Evolutionary conservation across 352 stramenopile species (phyloP).

Genomic region (Phytopythium ostracodes): DNA sequence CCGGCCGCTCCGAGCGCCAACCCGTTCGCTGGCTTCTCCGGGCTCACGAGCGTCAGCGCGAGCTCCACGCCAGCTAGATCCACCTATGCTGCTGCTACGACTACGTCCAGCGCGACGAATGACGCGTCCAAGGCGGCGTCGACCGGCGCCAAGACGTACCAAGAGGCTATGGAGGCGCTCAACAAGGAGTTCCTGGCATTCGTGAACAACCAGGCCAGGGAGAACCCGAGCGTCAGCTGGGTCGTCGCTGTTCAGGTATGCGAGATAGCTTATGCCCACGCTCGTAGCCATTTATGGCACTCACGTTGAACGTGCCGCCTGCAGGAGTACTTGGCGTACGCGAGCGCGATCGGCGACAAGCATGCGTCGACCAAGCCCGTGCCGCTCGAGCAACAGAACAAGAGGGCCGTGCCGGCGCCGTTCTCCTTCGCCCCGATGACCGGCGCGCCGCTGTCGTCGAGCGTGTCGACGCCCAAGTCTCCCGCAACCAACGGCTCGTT

Average conservation of each 20-base stretch:
- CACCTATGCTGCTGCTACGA: slow-evolving; percentile 4
- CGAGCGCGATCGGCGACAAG: slow-evolving; percentile 50
- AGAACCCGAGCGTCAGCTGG: slow-evolving; percentile 71
- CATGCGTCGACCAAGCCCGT: slow-evolving; percentile 61
- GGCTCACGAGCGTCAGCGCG: slow-evolving; percentile 21
- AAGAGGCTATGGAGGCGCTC: slow-evolving; percentile 74
- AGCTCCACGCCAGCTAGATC: neutral
- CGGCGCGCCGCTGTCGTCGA: neutral
- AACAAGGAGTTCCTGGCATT: slow-evolving; percentile 83
- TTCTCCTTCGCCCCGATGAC: slow-evolving; percentile 18
- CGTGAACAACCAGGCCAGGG: slow-evolving; percentile 54
- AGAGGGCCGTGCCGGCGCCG: slow-evolving; percentile 14
- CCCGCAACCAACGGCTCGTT: slow-evolving; percentile 6
- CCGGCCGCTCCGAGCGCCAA: slow-evolving; percentile 26
- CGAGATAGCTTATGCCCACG: neutral
- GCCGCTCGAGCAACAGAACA: slow-evolving; percentile 29
- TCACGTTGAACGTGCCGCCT: slow-evolving; percentile 9
- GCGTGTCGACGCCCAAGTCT: neutral
- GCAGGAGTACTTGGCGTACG: slow-evolving; percentile 76
- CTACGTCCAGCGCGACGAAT: slow-evolving; percentile 4
- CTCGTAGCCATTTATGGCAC: neutral
- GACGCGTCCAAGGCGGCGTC: slow-evolving; percentile 6
- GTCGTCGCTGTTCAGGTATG: slow-evolving; percentile 46
- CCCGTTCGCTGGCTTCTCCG: slow-evolving; percentile 64
- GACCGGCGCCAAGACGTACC: slow-evolving; percentile 32